Evolutionary conservation across 176 grass and related monocot genomes (phyloP).

Genomic region (Urochloa ruziziensis): DNA sequence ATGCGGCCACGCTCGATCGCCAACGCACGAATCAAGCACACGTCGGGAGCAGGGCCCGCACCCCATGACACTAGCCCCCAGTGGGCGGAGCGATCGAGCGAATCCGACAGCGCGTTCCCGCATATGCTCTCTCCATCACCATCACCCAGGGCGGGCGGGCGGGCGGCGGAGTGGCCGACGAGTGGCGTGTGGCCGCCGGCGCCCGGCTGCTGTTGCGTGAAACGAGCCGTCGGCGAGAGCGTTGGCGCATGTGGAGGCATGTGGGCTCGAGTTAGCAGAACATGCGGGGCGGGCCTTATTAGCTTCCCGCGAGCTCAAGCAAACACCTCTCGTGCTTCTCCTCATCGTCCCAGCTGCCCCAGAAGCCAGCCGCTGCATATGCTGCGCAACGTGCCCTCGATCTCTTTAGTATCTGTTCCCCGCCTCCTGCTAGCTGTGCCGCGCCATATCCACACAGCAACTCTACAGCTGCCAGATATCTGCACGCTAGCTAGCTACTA

Average conservation of each 20-base stretch:
- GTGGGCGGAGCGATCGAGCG: background rate
- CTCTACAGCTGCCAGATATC: background rate
- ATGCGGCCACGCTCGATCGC: too few species aligned
- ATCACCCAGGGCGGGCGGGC: too few species aligned
- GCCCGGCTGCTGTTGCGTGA: background rate
- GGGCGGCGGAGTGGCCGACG: background rate
- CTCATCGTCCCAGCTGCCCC: too few species aligned
- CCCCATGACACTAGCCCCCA: too few species aligned
- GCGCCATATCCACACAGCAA: background rate
- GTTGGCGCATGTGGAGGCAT: slow-evolving; percentile 21
- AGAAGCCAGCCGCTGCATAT: background rate
- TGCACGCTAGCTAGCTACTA: background rate
- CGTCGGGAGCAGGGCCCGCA: too few species aligned
- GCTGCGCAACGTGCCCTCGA: background rate
- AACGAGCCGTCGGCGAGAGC: background rate
- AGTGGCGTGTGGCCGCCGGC: background rate
- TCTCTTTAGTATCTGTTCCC: background rate
- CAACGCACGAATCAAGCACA: too few species aligned
- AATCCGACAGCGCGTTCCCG: slow-evolving; percentile 29
- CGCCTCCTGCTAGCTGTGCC: background rate
- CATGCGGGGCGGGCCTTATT: background rate
- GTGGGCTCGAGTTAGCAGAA: slow-evolving; percentile 25
- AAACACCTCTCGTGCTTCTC: background rate
- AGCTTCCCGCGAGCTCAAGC: background rate
- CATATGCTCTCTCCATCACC: too few species aligned